Evolutionary conservation across 2,329 filamentous ascomycete species (phyloP), one percentile per base, ranked within the genome.

Genomic region (Stachybotrys echinatus): DNA sequence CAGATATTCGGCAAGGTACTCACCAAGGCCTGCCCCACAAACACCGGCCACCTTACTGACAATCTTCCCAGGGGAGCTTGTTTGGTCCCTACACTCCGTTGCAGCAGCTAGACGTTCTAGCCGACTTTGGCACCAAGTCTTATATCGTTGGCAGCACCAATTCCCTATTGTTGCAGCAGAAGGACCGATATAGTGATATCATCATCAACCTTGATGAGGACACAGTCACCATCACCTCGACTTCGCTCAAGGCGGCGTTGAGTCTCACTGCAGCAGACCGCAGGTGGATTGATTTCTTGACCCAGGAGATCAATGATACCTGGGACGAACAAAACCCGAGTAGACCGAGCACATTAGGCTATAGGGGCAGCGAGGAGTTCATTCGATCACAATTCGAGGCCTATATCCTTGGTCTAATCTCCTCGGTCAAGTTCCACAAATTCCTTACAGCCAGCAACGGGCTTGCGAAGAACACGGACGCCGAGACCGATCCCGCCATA

Each of bases 101-200:
- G 18, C 94, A 99, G 68, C 92, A 96, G 70, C 83, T 99, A 50
- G 92, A 99, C 66, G 80, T 96, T 58, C 80, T 99, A 39, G 92
- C 92, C 48, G 92, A 97, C 69, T 85, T 90, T 59, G 89, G 90
- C 40, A 97, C 94, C 19, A 97, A 96, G 71, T 96, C 92, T 2
- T 99, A 97, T 62, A 88, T 99, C 48, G 92, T 99, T 50, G 94
- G 94, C 55, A 96, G 92, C 57, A 99, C 94, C 37, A 99, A 99
- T 67, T 95, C 91, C 6, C 77, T 99, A 21, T 77, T 99, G 31
- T 74, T 99, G 12, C 92, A 96, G 62, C 94, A 99, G 66, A 95
- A 85, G 66, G 92, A 99, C 65, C 84, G 91, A 42, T 97, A 99
- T 67, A 95, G 91, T 66, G 94, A 99, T 63, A 90, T 97, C 34